Conservation (phyloP, 2,329 filamentous ascomycete species). For the Epichloe festucae region DNA sequence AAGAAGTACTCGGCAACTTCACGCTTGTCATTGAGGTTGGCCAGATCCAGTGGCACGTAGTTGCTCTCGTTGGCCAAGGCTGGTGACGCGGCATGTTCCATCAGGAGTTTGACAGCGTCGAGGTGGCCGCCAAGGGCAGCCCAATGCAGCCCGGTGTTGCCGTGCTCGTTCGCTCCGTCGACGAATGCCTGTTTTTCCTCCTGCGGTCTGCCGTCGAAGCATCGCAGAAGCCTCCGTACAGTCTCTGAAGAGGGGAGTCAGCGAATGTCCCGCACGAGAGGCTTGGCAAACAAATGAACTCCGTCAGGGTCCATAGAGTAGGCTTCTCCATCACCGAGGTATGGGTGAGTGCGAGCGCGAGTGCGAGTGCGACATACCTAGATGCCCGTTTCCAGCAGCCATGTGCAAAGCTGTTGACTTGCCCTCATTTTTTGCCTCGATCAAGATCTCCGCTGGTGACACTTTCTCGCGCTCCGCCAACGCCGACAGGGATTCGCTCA, state of each 20-base stretch:
- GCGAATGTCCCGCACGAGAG: not conserved
- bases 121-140: constrained; percentile 83
- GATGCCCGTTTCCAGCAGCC: constrained; percentile 80
- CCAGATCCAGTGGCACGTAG: constrained; percentile 65
- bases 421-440: constrained; percentile 57
- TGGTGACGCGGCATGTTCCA: constrained; percentile 65
- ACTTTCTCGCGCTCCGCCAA: constrained; percentile 50
- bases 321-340: not conserved
- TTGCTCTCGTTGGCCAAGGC: constrained; percentile 71
- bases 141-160: constrained; percentile 91
- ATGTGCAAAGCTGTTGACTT: constrained; percentile 82
- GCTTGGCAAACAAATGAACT: fast-evolving
- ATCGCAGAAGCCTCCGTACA: constrained; percentile 29
- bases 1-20: constrained; percentile 51
- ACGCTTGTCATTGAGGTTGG: constrained; percentile 55
- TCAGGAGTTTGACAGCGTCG: constrained; percentile 61
- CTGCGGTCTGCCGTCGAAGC: constrained; percentile 27
- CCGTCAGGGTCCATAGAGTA: not conserved
- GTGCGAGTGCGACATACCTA: constrained; percentile 40
- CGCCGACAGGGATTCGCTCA: constrained; percentile 44
- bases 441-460: constrained; percentile 49
- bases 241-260: constrained; percentile 23
- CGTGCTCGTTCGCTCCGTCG: constrained; percentile 62
- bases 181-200: constrained; percentile 40
- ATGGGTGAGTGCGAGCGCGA: too few species aligned